phyloP scores from a whole-genome alignment of 306 rosid genomes.

The Medicago lupulina region DNA sequence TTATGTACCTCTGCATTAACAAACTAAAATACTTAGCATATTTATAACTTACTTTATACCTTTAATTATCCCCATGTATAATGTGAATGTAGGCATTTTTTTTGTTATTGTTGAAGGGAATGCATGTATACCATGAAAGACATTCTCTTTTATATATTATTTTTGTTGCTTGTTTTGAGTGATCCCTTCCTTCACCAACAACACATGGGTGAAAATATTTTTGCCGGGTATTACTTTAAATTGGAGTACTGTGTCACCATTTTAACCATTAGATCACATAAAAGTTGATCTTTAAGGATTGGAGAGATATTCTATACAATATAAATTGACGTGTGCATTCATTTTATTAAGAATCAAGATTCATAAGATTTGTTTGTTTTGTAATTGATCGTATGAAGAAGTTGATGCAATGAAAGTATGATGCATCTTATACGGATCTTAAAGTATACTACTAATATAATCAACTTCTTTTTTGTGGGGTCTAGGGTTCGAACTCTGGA shows the following conservation, averaged over 20 bases:
- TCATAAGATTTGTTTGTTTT: neutral
- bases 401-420: no score
- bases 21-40: slow-evolving; percentile 7
- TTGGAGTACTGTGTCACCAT: slow-evolving; percentile 51
- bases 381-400: no score
- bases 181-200: slow-evolving; percentile 9
- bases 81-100: neutral
- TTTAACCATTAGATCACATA: slow-evolving; percentile 50
- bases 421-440: no score
- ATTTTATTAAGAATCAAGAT: neutral
- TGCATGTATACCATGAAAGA: slow-evolving; percentile 47
- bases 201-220: slow-evolving; percentile 53
- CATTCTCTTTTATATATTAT: slow-evolving; percentile 48
- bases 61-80: slow-evolving; percentile 11
- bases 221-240: slow-evolving; percentile 51
- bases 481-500: no score
- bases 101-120: neutral
- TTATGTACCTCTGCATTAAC: slow-evolving; percentile 42
- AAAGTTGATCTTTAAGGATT: slow-evolving; percentile 45
- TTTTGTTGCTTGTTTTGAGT: slow-evolving; percentile 19
- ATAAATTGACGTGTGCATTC: neutral
- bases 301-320: slow-evolving; percentile 42
- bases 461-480: no score
- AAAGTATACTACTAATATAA: no score
- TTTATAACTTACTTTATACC: slow-evolving; percentile 6